Evolutionary conservation across 129 eudicot species (phyloP).

Genomic region (Mikania micrantha): DNA sequence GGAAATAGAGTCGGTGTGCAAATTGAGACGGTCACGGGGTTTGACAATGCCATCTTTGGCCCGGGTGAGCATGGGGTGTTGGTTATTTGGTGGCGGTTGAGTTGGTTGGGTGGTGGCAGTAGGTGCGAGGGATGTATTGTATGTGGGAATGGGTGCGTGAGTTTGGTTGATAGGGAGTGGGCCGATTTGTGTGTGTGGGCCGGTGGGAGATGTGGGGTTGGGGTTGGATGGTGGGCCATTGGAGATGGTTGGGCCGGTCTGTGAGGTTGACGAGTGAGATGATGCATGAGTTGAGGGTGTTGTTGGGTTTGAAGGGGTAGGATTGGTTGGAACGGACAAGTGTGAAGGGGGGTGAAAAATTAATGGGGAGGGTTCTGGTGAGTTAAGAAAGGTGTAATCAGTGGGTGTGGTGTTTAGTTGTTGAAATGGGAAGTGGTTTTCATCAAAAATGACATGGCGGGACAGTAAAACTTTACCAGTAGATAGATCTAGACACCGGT

Average conservation of each 20-base stretch:
- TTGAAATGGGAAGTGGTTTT: not conserved
- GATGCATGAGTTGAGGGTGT: no score
- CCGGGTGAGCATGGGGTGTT: not conserved
- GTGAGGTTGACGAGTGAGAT: no score
- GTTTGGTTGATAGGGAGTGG: no score
- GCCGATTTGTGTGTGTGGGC: no score
- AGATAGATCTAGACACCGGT: not conserved
- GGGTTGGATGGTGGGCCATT: no score
- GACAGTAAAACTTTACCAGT: not conserved
- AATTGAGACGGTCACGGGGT: not conserved
- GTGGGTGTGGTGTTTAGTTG: no score
- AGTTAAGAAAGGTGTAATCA: not conserved
- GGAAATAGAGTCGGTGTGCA: not conserved
- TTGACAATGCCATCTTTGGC: not conserved
- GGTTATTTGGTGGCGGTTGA: no score
- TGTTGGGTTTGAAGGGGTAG: not conserved
- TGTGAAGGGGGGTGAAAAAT: not conserved
- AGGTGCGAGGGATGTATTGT: no score
- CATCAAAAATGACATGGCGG: not conserved
- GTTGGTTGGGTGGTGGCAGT: no score
- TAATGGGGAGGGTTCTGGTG: not conserved
- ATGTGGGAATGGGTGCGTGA: no score
- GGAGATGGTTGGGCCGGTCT: no score
- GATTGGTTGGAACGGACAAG: not conserved
- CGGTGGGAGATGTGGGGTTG: no score